Conservation (phyloP, 257 asterid species). For the Linderniella brevidens region DNA sequence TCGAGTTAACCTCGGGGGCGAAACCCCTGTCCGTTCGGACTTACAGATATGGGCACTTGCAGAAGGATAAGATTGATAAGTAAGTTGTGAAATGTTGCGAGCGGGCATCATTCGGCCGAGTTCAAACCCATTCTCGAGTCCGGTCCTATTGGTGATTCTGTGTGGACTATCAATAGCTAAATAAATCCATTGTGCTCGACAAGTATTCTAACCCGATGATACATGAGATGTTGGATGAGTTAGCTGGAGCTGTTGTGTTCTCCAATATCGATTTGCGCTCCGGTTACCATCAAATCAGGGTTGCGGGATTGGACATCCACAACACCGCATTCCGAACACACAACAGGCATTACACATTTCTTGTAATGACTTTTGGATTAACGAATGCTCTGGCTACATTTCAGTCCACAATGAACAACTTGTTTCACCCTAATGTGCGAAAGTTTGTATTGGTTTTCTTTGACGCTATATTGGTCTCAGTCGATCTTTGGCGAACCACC, state of each 20-base stretch:
- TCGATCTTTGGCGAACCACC: not conserved
- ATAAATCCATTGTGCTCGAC: too few relatives aligned
- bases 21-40: not conserved
- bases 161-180: too few relatives aligned
- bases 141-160: too few relatives aligned
- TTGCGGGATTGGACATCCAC: not conserved
- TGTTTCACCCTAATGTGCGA: not conserved
- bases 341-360: not conserved
- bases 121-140: not conserved
- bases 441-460: not conserved
- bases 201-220: not conserved
- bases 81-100: not conserved
- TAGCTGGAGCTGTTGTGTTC: not conserved
- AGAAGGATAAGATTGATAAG: not conserved
- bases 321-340: not conserved
- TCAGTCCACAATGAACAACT: not conserved
- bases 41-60: not conserved
- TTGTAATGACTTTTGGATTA: too few relatives aligned
- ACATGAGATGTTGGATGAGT: not conserved
- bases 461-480: not conserved
- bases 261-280: not conserved
- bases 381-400: conserved; percentile 1
- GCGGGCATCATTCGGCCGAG: conserved; percentile 2
- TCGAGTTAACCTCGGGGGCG: not conserved
- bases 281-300: too few relatives aligned